Conservation (phyloP, 108 stramenopile species). For the Nitzschia sp. region DNA sequence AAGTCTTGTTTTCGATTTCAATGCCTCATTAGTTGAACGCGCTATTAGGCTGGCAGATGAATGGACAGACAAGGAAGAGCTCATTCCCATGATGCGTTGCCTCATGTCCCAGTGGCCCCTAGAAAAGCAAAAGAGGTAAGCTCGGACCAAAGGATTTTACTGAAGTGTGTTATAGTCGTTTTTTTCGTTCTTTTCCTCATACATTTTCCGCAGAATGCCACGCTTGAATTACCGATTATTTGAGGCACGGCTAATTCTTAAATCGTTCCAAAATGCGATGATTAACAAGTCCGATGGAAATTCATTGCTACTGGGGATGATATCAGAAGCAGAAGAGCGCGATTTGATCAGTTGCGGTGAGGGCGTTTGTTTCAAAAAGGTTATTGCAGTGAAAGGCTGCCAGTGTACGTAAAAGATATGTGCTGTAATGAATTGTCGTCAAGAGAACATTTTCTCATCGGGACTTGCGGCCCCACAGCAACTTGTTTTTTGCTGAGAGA, state of each 20-base stretch:
- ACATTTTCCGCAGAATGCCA: slow-evolving; percentile 22
- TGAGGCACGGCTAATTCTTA: slow-evolving; percentile 25
- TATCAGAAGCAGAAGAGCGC: slow-evolving; percentile 23
- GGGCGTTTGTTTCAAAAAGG: slow-evolving; percentile 30
- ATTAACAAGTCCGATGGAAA: slow-evolving; percentile 34
- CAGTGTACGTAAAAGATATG: slow-evolving; percentile 29
- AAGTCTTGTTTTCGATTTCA: slow-evolving; percentile 39
- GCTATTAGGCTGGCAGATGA: slow-evolving; percentile 24
- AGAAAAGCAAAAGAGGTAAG: slow-evolving; percentile 35
- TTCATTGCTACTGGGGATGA: slow-evolving; percentile 32
- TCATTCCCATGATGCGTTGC: slow-evolving; percentile 23
- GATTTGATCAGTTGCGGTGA: slow-evolving; percentile 29
- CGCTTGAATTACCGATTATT: slow-evolving; percentile 36
- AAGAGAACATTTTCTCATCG: too few relatives aligned
- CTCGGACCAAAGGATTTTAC: neutral
- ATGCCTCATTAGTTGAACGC: slow-evolving; percentile 34
- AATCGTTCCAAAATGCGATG: slow-evolving; percentile 32
- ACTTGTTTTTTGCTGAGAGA: slow-evolving; percentile 33
- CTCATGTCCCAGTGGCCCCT: slow-evolving; percentile 31
- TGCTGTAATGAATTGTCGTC: too few relatives aligned
- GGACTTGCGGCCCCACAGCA: slow-evolving; percentile 2
- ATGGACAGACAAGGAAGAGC: slow-evolving; percentile 19
- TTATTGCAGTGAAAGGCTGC: slow-evolving; percentile 35
- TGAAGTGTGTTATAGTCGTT: neutral
- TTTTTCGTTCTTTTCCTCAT: neutral